Base-by-base conservation (phyloP, 176 grass and related monocot genomes). In the Oryza glumipatula region DNA sequence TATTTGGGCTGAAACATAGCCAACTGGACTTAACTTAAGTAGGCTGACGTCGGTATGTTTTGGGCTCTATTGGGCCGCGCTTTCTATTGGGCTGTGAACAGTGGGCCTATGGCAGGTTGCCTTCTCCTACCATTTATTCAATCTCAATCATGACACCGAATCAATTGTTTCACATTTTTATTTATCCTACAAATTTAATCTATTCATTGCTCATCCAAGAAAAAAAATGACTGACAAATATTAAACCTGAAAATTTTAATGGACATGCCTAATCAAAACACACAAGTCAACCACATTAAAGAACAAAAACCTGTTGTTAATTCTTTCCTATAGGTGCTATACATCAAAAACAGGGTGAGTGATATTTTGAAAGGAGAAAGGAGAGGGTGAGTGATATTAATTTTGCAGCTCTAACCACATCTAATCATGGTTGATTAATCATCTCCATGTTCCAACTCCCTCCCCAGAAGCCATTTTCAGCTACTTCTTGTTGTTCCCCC, bases 321-420 rank as follows among this genome's bases (percentile, higher is more conserved):
- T 89, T 46, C 83, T 78, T 48, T 23, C 79, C 83, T 90, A 86
- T 82, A 58, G 28, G 56, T 78, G 56, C 21, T 76, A 30, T 67
- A 76, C 48, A 80, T 77, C 71, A 66, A 33, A 33, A 56, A 70
- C 67, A 45, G 45, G 77, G 66, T 45, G 17, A 45, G 24, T 26
- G 44, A 5, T 63, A 71, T 22, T 76, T 28, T 28, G 28, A 28
- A 28, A 28, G 28, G 28, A 28, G 28, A 28, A 28, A 28, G 28
- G 28, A 28, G 28, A 45, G 45, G 77, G 66, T 45, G 17, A 45
- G 24, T 26, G 44, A 5, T 63, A 71, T 22, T 76, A 28, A n/a
- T 10, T 67, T 21, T 51, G 49, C 23, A 43, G 33, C 6, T 30
- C 24, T 83, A 83, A 70, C 51, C 12, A 17, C 63, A 7, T 23